Evolutionary conservation across 2,329 filamentous ascomycete species (phyloP).

Genomic region (Colletotrichum ledebouriae): DNA sequence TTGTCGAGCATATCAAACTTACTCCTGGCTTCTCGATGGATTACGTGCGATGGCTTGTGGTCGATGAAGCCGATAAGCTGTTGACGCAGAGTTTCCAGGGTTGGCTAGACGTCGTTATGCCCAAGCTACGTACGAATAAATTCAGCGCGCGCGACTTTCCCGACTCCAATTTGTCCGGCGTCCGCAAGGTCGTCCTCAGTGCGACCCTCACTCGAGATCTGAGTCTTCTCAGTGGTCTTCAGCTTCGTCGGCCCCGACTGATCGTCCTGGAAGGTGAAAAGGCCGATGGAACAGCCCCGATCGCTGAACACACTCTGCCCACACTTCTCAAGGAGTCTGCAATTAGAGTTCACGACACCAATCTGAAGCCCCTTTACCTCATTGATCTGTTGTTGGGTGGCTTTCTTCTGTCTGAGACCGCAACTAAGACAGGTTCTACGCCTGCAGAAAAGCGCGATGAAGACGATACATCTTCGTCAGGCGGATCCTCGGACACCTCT

Average conservation of each 20-base stretch:
- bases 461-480: constrained; percentile 47
- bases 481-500: constrained; percentile 50
- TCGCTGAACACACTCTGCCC: constrained; percentile 70
- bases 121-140: constrained; percentile 64
- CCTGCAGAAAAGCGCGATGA: constrained; percentile 45
- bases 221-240: constrained; percentile 81
- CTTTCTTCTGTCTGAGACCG: constrained; percentile 55
- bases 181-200: constrained; percentile 88
- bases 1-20: constrained; percentile 90
- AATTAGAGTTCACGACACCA: constrained; percentile 76
- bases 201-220: constrained; percentile 93
- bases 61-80: constrained; percentile 94
- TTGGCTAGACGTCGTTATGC: constrained; percentile 83
- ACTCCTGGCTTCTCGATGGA: constrained; percentile 86
- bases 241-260: constrained; percentile 79
- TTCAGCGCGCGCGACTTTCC: constrained; percentile 67
- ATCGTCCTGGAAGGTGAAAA: constrained; percentile 76
- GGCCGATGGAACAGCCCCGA: constrained; percentile 54
- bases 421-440: constrained; percentile 35
- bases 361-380: constrained; percentile 87
- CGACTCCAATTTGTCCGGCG: constrained; percentile 64
- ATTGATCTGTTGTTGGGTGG: constrained; percentile 77
- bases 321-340: constrained; percentile 73
- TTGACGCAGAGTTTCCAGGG: constrained; percentile 93
- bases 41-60: constrained; percentile 86